Conservation (phyloP, 305 asterid genomes). For the Andrographis paniculata region DNA sequence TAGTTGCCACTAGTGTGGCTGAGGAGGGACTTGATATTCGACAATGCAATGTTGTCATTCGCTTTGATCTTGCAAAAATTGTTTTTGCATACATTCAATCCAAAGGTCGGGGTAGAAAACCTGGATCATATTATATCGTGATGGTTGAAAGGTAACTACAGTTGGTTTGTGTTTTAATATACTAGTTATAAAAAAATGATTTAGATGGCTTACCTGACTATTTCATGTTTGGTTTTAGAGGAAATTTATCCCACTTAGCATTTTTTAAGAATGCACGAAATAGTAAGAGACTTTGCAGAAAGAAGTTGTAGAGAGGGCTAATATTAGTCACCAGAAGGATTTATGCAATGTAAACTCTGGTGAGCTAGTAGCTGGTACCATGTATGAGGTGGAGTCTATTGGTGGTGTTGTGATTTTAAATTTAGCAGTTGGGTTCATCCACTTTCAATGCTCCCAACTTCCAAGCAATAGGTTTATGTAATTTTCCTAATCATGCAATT, state of each 20-base stretch:
- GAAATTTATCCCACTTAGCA: constrained; percentile 79
- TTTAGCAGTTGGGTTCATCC: constrained; percentile 97
- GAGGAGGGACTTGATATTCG: constrained; percentile 99
- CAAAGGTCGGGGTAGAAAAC: constrained; percentile 98
- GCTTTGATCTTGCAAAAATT: constrained; percentile 99
- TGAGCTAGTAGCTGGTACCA: constrained; percentile 48
- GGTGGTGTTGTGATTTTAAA: constrained; percentile 99
- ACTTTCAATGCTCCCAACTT: constrained; percentile 95
- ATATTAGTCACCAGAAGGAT: constrained; percentile 87
- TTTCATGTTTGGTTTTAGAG: constrained; percentile 43
- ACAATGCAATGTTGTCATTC: constrained; percentile 98
- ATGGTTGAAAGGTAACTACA: constrained; percentile 98
- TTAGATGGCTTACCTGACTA: constrained; percentile 18
- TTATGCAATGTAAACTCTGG: constrained; percentile 43
- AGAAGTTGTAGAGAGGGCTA: constrained; percentile 98
- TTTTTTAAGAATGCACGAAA: constrained; percentile 93
- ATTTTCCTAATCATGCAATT: constrained; percentile 6
- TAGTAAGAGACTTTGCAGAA: constrained; percentile 93
- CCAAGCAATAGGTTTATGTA: constrained; percentile 89
- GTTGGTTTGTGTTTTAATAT: no score
- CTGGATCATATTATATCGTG: constrained; percentile 97
- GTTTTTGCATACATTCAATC: constrained; percentile 98
- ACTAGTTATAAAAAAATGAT: no score
- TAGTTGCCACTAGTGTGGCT: constrained; percentile 99
- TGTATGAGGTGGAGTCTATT: constrained; percentile 94